These are phyloP conservation scores for Eragrostis tef DNA, from an alignment of 202 grass and related monocot genomes.

Conservation along the genomic window DNA sequence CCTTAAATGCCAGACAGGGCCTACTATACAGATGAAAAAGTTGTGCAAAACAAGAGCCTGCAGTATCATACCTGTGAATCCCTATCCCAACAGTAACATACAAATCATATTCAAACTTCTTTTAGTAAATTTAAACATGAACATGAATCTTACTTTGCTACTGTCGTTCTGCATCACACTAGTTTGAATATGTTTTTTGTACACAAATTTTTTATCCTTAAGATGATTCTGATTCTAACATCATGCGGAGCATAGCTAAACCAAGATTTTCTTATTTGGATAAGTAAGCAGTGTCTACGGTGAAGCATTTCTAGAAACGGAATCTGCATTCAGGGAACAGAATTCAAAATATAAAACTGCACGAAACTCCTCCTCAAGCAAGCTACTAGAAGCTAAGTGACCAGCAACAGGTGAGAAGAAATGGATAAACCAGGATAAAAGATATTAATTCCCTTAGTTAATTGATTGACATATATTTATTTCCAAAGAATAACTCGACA, in stretches of 20 bases:
- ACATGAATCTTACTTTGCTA: slow-evolving; percentile 23
- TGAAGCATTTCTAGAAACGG: background rate
- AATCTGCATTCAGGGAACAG: background rate
- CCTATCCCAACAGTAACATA: background rate
- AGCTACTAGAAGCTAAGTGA: slow-evolving; percentile 24
- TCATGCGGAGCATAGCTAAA: background rate
- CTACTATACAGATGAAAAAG: background rate
- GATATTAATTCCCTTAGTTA: slow-evolving; percentile 23
- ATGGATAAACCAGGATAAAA: slow-evolving; percentile 12
- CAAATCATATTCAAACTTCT: background rate
- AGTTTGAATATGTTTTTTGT: background rate
- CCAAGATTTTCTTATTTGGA: slow-evolving; percentile 25
- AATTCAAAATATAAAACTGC: slow-evolving; percentile 21
- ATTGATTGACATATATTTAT: background rate
- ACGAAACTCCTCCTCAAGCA: background rate
- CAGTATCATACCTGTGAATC: background rate
- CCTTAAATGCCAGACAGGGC: background rate
- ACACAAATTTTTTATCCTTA: background rate
- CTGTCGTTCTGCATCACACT: background rate
- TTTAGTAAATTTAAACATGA: background rate
- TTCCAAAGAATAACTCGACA: slow-evolving; percentile 18
- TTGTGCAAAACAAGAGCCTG: slow-evolving; percentile 9
- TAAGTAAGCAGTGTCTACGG: background rate
- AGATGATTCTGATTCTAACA: background rate
- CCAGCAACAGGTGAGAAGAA: slow-evolving; percentile 28